Base-by-base conservation (phyloP, 495 filamentous ascomycete species). In the Penicillium paradoxum region DNA sequence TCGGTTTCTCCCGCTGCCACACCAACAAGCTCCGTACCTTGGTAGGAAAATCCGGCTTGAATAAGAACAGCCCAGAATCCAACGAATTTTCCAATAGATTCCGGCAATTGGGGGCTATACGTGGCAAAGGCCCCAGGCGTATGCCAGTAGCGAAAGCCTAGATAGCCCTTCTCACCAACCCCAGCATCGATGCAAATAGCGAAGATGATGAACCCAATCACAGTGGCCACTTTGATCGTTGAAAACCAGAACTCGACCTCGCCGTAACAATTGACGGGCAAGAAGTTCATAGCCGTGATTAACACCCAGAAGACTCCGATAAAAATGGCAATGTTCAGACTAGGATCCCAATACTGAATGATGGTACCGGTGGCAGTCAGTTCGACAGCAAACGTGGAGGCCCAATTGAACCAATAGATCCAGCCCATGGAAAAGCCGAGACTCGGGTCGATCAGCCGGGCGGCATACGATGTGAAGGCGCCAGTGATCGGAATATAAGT, bases 341-440 rank as follows among this genome's bases (percentile, higher is more conserved):
- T 58, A 17, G 65, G 63, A 25, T 84, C 69, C 87, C 87, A 90
- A 63, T 80, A 89, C 51, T 83, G 79, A 32, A 89, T 83, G 49
- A 89, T 81, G 10, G 86, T 70, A 10, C 82, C 77, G 2, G 86
- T 81, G 4, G 84, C 85, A 2, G 81, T 81, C 11, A 89, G 79
- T 57, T 88, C 85, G 24, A 86, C 74, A 32, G 82, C 84, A 46
- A 83, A 81, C 0, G 83, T 87, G 9, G 84, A 81, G n/a, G 77
- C 70, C 66, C 59, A 68, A 10, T 67, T 61, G 52, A 79, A 79
- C 77, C 77, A 80, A 58, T 79, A 83, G 55, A 87, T 88, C 84
- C 85, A 89, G 14, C 84, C 85, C 57, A 89, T 80, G 13, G 85
- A 82, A 56, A 89, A 89, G 36, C 86, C 85, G 45, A 90, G 68